Conservation (phyloP, 257 asterid genomes). For the Solanum neorickii region DNA sequence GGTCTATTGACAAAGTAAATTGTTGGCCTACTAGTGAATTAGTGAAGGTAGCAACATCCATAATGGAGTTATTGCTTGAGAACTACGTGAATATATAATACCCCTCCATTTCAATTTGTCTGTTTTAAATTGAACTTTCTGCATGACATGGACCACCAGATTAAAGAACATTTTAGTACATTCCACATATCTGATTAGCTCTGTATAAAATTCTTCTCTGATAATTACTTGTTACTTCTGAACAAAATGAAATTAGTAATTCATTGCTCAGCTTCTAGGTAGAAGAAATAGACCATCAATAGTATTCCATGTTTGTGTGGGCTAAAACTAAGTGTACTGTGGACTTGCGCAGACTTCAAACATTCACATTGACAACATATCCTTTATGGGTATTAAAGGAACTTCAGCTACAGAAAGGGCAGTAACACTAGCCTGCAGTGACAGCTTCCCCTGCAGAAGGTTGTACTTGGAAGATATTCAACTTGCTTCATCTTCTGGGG, state of each 20-base stretch:
- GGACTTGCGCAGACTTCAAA: conserved; percentile 51
- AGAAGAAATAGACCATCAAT: not conserved
- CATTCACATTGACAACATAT: conserved; percentile 31
- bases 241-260: not conserved
- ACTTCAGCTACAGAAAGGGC: conserved; percentile 68
- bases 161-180: not conserved
- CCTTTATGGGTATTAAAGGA: conserved; percentile 48
- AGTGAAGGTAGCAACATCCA: not conserved
- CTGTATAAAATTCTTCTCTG: not conserved
- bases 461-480: conserved; percentile 44
- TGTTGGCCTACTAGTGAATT: not conserved
- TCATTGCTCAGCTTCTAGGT: not conserved
- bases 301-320: not conserved
- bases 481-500: conserved; percentile 24
- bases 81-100: not conserved
- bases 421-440: conserved; percentile 53
- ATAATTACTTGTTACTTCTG: not conserved
- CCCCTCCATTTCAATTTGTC: not conserved
- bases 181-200: not conserved
- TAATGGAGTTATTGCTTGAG: not conserved
- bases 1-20: not conserved
- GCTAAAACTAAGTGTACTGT: not conserved
- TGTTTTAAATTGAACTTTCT: not conserved
- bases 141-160: not conserved
- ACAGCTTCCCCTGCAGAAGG: conserved; percentile 50